phyloP scores from a whole-genome alignment of 352 stramenopile genomes.

The Phytophthora meadii region DNA sequence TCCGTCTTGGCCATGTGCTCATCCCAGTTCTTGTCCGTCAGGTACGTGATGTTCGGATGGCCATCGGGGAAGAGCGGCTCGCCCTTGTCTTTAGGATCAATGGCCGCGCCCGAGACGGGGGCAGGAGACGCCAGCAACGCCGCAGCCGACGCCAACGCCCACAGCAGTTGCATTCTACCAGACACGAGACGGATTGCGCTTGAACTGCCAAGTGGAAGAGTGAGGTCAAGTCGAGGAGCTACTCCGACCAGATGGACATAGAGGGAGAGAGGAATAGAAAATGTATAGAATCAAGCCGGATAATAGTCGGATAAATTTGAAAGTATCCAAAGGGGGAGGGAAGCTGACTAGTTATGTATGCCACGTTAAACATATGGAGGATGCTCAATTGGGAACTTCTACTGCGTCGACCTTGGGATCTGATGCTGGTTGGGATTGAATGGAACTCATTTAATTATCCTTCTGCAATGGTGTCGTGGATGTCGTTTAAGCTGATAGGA shows the following conservation, averaged over 20 bases:
- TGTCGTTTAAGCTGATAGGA: too few species aligned
- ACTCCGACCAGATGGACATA: constrained; percentile 21
- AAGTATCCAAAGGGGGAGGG: constrained; percentile 1
- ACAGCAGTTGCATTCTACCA: constrained; percentile 28
- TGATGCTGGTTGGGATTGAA: background rate
- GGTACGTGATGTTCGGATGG: constrained; percentile 89
- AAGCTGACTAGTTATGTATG: constrained; percentile 3
- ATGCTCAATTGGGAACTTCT: background rate
- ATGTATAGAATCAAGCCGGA: background rate
- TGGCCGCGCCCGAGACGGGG: constrained; percentile 33
- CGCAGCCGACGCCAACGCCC: constrained; percentile 21
- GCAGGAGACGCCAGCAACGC: constrained; percentile 21
- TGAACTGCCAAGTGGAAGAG: constrained; percentile 31
- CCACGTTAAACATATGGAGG: background rate
- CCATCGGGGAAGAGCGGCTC: constrained; percentile 78
- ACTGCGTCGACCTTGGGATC: background rate
- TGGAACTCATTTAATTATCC: too few species aligned
- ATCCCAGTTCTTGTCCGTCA: constrained; percentile 88
- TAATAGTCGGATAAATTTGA: constrained; percentile 6
- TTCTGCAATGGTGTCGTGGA: too few species aligned
- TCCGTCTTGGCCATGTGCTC: constrained; percentile 72
- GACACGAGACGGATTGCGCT: background rate
- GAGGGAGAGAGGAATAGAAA: background rate
- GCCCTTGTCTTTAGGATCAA: constrained; percentile 79
- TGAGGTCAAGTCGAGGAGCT: constrained; percentile 17